Percentiles rank a stretch among this genome's conserved stretches.
Conservation (phyloP, 768 basidiomycete species). For the Leccinum variicolor region DNA sequence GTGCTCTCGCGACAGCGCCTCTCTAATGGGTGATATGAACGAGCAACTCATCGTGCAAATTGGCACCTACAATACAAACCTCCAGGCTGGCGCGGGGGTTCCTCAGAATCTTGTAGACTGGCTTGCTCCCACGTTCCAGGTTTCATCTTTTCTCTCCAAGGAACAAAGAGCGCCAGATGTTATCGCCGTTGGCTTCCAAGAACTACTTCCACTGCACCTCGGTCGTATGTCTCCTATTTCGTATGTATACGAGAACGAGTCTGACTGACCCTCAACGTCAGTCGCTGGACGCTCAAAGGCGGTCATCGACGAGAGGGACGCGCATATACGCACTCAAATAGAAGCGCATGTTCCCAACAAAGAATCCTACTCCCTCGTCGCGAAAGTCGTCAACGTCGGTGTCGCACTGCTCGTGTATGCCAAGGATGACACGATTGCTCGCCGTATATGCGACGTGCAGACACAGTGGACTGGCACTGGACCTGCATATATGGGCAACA, state of each 20-base stretch:
- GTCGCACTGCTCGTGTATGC: constrained; percentile 88
- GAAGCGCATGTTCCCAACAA: constrained; percentile 68
- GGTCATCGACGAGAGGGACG: constrained; percentile 66
- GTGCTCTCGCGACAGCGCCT: no score
- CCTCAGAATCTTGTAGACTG: constrained; percentile 90
- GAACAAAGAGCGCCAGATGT: constrained; percentile 73
- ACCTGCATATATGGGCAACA: constrained; percentile 84
- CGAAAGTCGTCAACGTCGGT: constrained; percentile 80
- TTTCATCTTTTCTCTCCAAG: constrained; percentile 66
- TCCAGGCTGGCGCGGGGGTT: constrained; percentile 70
- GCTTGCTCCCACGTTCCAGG: constrained; percentile 80
- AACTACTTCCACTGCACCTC: constrained; percentile 85
- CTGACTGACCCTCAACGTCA: constrained; percentile 30
- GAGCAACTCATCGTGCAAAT: constrained; percentile 64
- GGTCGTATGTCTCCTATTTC: constrained; percentile 56
- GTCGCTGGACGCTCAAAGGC: constrained; percentile 74
- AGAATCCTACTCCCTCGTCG: constrained; percentile 74
- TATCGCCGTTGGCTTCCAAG: constrained; percentile 91
- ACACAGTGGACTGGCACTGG: constrained; percentile 76
- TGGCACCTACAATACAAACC: constrained; percentile 88
- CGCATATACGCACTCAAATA: constrained; percentile 71
- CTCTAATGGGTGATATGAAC: constrained; percentile 17
- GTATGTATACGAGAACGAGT: neutral
- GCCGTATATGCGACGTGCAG: constrained; percentile 60
- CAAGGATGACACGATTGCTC: constrained; percentile 61